A percentile compares a stretch with the other conserved stretches of the same genome.
Conservation (phyloP, 371 early-diverging fungal genomes). For the Encephalitozoon romaleae region DNA sequence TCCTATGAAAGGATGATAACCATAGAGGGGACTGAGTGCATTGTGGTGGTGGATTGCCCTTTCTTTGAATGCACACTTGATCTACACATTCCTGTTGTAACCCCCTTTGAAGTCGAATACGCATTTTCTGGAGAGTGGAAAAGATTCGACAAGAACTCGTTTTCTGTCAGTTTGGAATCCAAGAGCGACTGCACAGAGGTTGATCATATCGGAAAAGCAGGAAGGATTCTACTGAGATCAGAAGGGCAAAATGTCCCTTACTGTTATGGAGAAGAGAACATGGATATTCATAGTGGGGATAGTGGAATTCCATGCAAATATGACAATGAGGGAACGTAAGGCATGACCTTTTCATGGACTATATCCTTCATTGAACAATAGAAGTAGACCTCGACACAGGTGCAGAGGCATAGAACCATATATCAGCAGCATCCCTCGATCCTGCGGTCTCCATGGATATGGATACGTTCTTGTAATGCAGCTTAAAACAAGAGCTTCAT, state of each 20-base stretch:
- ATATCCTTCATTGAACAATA: background rate
- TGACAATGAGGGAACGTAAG: slow-evolving; percentile 14
- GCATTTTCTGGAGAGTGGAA: slow-evolving; percentile 36
- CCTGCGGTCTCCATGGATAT: no score
- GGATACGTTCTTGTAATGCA: no score
- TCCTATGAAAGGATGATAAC: slow-evolving; percentile 45
- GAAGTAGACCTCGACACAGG: background rate
- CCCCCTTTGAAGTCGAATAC: slow-evolving; percentile 38
- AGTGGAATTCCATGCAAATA: slow-evolving; percentile 45
- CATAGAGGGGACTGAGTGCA: slow-evolving; percentile 49
- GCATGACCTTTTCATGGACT: background rate
- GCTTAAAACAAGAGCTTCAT: background rate
- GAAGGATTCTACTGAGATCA: slow-evolving; percentile 20
- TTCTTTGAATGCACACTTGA: slow-evolving; percentile 32
- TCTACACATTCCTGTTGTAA: slow-evolving; percentile 46
- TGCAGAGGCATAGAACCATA: no score
- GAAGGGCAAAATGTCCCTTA: slow-evolving; percentile 33
- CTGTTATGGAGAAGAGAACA: slow-evolving; percentile 25
- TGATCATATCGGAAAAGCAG: background rate
- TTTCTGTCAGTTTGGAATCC: background rate
- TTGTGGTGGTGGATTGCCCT: slow-evolving; percentile 56
- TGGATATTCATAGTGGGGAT: slow-evolving; percentile 36
- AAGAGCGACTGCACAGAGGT: background rate
- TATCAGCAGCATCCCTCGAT: no score
- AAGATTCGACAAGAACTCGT: background rate